Base-by-base conservation (phyloP, 2,329 filamentous ascomycete genomes). In the Trichoderma sp. region DNA sequence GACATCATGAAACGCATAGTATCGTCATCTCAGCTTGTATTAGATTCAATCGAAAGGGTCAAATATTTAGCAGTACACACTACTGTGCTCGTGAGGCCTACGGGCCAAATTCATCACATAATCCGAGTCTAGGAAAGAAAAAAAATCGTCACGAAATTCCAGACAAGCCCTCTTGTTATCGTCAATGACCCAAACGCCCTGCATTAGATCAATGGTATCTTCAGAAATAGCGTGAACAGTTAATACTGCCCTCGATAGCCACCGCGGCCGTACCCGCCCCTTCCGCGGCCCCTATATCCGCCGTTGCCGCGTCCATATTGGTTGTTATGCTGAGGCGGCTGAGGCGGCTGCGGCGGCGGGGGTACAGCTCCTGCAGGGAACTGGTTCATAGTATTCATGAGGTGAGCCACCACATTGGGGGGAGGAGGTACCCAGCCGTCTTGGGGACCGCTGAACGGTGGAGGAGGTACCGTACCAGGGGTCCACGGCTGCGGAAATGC, bases 391-490 rank as follows among this genome's bases (percentile, higher is more conserved):
- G n/a, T n/a, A 68, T 15, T 74, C 71, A 63, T 72, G 70, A 34
- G 72, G 65, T 64, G 63, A 60, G 27, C 67, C 69, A 7, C 69
- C 66, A 50, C 22, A 60, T 70, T 74, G 69, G 25, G 72, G 45
- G 59, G 59, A 50, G 42, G 58, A 57, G 53, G 53, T 13, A 35
- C 53, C 7, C 70, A 70, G 5, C 68, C 48, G 32, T 64, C 34
- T 12, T 39, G 60, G 27, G 48, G 60, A 13, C 17, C 25, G 37
- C 48, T 25, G 82, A 5, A 79, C 79, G 15, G 72, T 71, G 10
- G 79, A 6, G 78, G 80, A 4, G 79, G 79, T 3, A 78, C 80
- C 4, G 78, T 74, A n/a, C 70, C 74, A 27, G 70, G 42, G 8
- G 39, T 17, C 58, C 58, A 61, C 19, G 70, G 69, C n/a, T n/a